A percentile compares a stretch with the other conserved stretches of the same genome.
These are phyloP conservation scores for Xylariaceae sp. DNA, from an alignment of 2,329 filamentous ascomycete genomes.

Conservation along the genomic window DNA sequence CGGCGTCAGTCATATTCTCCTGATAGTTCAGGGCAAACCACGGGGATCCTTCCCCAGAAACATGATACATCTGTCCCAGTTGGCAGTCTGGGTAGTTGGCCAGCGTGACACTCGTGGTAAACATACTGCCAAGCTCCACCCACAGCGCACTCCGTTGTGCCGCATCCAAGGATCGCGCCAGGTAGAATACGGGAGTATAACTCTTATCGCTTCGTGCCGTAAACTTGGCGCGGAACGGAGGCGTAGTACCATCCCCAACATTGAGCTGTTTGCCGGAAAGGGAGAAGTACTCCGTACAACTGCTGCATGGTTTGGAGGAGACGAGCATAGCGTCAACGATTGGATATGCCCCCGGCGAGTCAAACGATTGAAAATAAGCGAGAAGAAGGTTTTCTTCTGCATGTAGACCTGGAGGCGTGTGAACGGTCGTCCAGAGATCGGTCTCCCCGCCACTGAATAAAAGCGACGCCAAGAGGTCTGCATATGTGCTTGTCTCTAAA, in stretches of 20 bases:
- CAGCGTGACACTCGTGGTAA: constrained; percentile 10
- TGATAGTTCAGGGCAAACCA: constrained; percentile 32
- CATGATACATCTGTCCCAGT: constrained; percentile 28
- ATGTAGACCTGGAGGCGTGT: constrained; percentile 17
- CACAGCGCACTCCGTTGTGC: constrained; percentile 21
- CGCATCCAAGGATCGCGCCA: constrained; percentile 23
- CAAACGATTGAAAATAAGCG: constrained; percentile 30
- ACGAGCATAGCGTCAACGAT: constrained; percentile 31
- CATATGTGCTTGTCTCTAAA: constrained; percentile 21
- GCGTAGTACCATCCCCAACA: constrained; percentile 17
- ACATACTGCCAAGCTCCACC: constrained; percentile 25
- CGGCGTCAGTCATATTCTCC: constrained; percentile 30
- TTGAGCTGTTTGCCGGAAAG: constrained; percentile 26
- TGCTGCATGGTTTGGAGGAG: constrained; percentile 27
- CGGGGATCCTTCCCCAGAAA: constrained; percentile 22
- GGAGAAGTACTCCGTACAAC: constrained; percentile 29
- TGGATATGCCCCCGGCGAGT: constrained; percentile 31
- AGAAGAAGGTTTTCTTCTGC: constrained; percentile 32
- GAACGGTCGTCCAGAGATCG: constrained; percentile 26
- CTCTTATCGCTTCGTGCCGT: constrained; percentile 29
- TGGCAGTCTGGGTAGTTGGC: constrained; percentile 18
- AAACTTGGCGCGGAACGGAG: constrained; percentile 30
- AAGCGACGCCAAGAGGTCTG: constrained; percentile 26
- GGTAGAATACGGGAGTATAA: constrained; percentile 32
- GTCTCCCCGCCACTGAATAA: constrained; percentile 31